These are phyloP conservation scores for Colletotrichum scovillei DNA, from an alignment of 2,329 filamentous ascomycete species.

Conservation along the genomic window DNA sequence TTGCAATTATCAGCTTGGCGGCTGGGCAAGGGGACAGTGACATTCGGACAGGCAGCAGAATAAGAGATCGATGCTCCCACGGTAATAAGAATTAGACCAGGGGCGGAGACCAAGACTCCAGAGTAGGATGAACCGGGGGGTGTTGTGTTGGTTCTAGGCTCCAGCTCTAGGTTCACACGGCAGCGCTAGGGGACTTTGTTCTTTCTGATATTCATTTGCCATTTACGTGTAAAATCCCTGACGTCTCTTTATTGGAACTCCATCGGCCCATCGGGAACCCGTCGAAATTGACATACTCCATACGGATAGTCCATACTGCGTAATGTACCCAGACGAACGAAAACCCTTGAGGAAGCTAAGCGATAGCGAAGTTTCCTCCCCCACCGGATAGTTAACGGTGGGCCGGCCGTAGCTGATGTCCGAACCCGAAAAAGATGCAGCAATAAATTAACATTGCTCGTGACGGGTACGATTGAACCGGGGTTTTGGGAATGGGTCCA, in stretches of 20 bases:
- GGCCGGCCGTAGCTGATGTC: neutral
- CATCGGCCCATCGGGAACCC: neutral
- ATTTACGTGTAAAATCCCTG: neutral
- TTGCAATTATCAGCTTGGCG: neutral
- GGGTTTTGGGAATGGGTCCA: neutral
- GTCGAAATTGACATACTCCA: neutral
- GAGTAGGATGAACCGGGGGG: neutral
- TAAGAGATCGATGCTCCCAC: neutral
- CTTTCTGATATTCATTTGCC: neutral
- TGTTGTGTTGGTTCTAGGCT: neutral
- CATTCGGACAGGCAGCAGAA: neutral
- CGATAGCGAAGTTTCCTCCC: neutral
- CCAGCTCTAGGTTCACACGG: neutral
- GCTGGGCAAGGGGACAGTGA: neutral
- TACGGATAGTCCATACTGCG: too few species aligned
- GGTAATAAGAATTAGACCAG: neutral
- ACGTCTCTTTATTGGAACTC: neutral
- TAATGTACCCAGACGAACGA: neutral
- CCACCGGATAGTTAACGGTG: neutral
- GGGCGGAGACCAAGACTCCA: neutral
- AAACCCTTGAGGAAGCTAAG: neutral
- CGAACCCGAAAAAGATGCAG: neutral
- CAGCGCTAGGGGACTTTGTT: neutral
- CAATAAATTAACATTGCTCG: neutral
- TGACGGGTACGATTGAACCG: neutral